Percentiles rank a stretch among this genome's conserved stretches.
phyloP scores from a whole-genome alignment of 2,329 filamentous ascomycete genomes.

The Akanthomyces dipterigenus region DNA sequence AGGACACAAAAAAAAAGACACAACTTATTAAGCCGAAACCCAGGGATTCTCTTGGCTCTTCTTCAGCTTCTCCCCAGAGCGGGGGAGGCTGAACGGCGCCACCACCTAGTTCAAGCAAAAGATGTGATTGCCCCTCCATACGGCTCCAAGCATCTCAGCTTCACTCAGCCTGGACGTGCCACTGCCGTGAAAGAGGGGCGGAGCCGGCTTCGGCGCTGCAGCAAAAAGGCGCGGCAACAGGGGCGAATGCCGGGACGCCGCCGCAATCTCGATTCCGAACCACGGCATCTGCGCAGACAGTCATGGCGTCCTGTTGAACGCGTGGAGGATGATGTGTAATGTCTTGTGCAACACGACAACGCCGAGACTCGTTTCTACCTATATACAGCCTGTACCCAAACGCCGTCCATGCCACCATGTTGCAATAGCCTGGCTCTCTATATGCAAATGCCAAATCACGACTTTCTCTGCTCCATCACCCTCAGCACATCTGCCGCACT shows the following conservation, averaged over 20 bases:
- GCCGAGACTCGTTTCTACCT: not conserved
- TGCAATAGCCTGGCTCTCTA: not conserved
- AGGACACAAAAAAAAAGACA: too few species aligned
- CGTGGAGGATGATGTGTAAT: not conserved
- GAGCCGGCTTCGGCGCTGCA: not conserved
- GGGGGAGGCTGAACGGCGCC: too few species aligned
- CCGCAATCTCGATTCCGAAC: not conserved
- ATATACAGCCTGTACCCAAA: not conserved
- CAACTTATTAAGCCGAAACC: too few species aligned
- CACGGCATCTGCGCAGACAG: too few species aligned
- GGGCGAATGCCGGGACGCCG: not conserved
- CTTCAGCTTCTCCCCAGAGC: too few species aligned
- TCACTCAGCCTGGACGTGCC: too few species aligned
- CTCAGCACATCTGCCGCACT: slow-evolving; percentile 73
- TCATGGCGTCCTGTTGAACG: too few species aligned
- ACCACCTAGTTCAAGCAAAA: too few species aligned
- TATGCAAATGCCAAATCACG: slow-evolving; percentile 13
- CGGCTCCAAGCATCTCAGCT: too few species aligned
- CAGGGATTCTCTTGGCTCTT: too few species aligned
- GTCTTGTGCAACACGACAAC: not conserved
- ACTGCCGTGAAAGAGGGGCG: too few species aligned
- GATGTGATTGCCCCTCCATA: too few species aligned
- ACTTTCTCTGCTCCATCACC: slow-evolving; percentile 60
- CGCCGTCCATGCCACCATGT: not conserved
- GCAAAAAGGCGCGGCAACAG: not conserved